Conservation (phyloP, 768 basidiomycete species). For the Mycena indigotica region DNA sequence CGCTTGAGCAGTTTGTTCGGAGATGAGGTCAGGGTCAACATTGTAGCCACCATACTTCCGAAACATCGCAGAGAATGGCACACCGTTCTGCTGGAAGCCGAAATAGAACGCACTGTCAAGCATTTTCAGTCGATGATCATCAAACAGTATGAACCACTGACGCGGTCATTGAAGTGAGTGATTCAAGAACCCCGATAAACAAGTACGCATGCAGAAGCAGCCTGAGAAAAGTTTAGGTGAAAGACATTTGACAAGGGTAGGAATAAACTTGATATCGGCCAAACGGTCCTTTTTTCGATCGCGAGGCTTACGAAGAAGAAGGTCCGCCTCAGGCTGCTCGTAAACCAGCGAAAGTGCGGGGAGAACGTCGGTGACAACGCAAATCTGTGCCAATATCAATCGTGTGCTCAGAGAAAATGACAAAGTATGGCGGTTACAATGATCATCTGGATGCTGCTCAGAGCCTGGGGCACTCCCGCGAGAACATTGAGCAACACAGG, state of each 20-base stretch:
- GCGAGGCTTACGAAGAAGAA: slow-evolving; percentile 56
- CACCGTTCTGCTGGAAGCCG: slow-evolving; percentile 44
- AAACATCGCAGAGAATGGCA: slow-evolving; percentile 50
- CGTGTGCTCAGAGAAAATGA: background rate
- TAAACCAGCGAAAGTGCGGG: slow-evolving; percentile 56
- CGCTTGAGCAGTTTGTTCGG: slow-evolving; percentile 43
- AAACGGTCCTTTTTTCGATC: slow-evolving; percentile 58
- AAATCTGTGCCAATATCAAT: slow-evolving; percentile 49
- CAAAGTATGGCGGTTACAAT: slow-evolving; percentile 36
- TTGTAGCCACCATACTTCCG: slow-evolving; percentile 47
- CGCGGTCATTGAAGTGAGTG: slow-evolving; percentile 52
- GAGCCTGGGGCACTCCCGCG: slow-evolving; percentile 37
- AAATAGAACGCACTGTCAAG: slow-evolving; percentile 41
- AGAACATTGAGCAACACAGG: slow-evolving; percentile 56
- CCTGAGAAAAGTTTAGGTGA: background rate
- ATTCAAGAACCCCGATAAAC: slow-evolving; percentile 54
- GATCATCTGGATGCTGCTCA: slow-evolving; percentile 44
- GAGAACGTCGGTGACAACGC: slow-evolving; percentile 59
- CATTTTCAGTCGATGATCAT: background rate
- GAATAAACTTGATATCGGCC: slow-evolving; percentile 42
- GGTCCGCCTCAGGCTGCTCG: slow-evolving; percentile 63
- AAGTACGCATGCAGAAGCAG: slow-evolving; percentile 60
- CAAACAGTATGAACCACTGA: slow-evolving; percentile 25
- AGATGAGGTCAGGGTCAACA: slow-evolving; percentile 36
- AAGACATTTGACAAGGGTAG: background rate